A percentile compares a stretch with the other conserved stretches of the same genome.
These are phyloP conservation scores for Pestalotiopsis sp. DNA, from an alignment of 2,329 filamentous ascomycete genomes.

Conservation along the genomic window DNA sequence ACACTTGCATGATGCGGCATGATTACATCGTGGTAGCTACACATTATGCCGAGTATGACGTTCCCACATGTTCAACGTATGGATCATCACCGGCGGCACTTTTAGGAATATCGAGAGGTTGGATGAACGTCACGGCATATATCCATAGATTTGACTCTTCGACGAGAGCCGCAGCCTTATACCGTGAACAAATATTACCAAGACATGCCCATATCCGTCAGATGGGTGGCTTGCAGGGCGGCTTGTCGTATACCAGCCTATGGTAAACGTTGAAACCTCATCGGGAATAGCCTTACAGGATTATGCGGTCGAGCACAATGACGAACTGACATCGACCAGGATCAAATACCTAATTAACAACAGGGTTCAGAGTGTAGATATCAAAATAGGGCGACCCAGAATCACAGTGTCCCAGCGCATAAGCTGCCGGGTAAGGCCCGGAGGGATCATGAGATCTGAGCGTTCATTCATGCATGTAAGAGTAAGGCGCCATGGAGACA, in stretches of 20 bases:
- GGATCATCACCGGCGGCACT: background rate
- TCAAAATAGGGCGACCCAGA: background rate
- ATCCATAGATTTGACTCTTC: background rate
- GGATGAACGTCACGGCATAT: background rate
- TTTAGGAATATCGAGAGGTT: background rate
- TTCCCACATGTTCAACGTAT: background rate
- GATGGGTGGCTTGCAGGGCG: background rate
- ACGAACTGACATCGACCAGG: background rate
- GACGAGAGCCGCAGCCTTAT: background rate
- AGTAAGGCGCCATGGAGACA: background rate
- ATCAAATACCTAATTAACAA: background rate
- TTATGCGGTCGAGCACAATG: background rate
- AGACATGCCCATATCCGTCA: background rate
- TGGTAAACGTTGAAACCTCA: background rate
- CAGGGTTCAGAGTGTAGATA: background rate
- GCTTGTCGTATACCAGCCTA: background rate
- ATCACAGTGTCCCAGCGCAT: background rate
- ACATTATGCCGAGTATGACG: background rate
- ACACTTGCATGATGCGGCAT: background rate
- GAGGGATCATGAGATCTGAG: background rate
- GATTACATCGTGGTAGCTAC: background rate
- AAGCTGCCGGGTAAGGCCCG: background rate
- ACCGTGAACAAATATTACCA: background rate
- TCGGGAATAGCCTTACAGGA: background rate
- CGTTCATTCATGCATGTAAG: background rate